Evolutionary conservation across 768 basidiomycete genomes (phyloP).

Genomic region (Heimioporus sp.): DNA sequence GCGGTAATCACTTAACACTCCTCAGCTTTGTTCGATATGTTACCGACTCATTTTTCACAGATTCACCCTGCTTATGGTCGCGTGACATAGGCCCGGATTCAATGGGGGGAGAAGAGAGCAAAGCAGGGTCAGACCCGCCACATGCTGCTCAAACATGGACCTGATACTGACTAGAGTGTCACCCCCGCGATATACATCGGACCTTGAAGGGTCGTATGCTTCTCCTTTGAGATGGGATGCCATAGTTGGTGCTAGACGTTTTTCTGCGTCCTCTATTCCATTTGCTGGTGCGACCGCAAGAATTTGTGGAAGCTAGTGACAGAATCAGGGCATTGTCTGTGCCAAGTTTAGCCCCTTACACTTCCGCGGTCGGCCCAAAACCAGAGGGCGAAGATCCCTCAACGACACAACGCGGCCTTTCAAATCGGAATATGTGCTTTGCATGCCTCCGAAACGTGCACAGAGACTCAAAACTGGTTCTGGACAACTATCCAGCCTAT

Average conservation of each 20-base stretch:
- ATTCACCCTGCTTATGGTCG: too few relatives aligned
- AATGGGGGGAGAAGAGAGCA: background rate
- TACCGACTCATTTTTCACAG: too few relatives aligned
- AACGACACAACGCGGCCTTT: slow-evolving; percentile 24
- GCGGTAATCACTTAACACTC: too few relatives aligned
- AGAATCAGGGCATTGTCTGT: slow-evolving; percentile 11
- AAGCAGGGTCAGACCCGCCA: slow-evolving; percentile 3
- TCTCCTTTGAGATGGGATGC: background rate
- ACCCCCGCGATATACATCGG: background rate
- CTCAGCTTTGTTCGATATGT: too few relatives aligned
- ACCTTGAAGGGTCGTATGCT: background rate
- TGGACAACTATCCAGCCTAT: slow-evolving; percentile 8
- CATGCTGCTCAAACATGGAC: background rate
- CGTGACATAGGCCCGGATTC: too few relatives aligned
- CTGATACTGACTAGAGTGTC: background rate
- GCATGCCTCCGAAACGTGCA: slow-evolving; percentile 29
- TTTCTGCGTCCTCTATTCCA: slow-evolving; percentile 11
- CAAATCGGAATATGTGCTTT: slow-evolving; percentile 11
- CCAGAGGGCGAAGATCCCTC: slow-evolving; percentile 24
- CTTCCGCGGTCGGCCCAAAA: slow-evolving; percentile 7
- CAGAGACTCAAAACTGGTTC: slow-evolving; percentile 11
- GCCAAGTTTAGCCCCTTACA: slow-evolving; percentile 10
- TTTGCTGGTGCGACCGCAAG: too few relatives aligned
- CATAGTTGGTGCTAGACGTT: background rate
- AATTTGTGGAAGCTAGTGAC: background rate